phyloP scores from a whole-genome alignment of 768 basidiomycete species.

The Heimioporus sp. region DNA sequence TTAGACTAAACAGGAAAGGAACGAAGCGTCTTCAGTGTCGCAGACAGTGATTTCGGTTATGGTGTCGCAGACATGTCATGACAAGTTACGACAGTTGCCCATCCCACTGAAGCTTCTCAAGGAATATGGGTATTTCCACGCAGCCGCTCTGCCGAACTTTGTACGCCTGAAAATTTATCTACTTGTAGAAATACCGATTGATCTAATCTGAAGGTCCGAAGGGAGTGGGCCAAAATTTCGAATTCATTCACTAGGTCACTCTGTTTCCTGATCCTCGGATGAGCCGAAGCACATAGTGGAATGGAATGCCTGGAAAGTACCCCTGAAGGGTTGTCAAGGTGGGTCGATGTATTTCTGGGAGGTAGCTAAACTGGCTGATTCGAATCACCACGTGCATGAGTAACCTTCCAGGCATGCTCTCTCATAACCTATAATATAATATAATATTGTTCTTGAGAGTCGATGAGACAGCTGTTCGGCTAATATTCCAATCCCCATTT shows the following conservation, averaged over 20 bases:
- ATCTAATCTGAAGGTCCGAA: background rate
- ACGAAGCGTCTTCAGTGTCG: no score
- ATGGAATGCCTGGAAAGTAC: background rate
- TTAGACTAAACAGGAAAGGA: no score
- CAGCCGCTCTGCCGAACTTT: no score
- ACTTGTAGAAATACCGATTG: background rate
- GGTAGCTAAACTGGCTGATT: background rate
- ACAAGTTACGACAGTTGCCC: no score
- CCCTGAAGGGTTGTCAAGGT: slow-evolving; percentile 1
- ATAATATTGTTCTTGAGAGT: slow-evolving; percentile 40
- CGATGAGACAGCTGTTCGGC: slow-evolving; percentile 34
- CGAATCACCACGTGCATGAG: background rate
- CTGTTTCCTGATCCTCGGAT: background rate
- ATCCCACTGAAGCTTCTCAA: no score
- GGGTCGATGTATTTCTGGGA: background rate
- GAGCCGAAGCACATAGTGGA: slow-evolving; percentile 2
- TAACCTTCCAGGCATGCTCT: slow-evolving; percentile 3
- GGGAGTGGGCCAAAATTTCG: no score
- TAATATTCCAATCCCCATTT: slow-evolving; percentile 18
- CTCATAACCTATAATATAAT: slow-evolving; percentile 7
- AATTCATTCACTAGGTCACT: no score
- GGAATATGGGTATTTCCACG: no score
- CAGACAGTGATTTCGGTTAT: no score
- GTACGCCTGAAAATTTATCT: background rate
- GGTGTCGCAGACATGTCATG: no score